phyloP scores from a whole-genome alignment of 2,329 filamentous ascomycete species.

The Hypoxylon sp. region DNA sequence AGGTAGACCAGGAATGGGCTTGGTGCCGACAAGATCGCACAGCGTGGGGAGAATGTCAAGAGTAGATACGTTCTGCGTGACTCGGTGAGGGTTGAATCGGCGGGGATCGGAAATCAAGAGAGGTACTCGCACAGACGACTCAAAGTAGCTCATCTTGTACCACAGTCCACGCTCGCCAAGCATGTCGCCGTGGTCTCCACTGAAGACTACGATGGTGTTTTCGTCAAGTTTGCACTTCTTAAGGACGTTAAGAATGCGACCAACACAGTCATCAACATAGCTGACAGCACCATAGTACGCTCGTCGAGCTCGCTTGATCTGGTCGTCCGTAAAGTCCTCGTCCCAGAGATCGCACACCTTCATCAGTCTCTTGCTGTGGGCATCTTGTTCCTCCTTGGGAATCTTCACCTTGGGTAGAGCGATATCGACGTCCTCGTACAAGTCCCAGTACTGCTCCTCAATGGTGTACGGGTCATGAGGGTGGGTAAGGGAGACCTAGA shows the following conservation, averaged over 20 bases:
- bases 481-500: constrained; percentile 83
- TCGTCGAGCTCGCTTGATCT: constrained; percentile 83
- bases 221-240: constrained; percentile 82
- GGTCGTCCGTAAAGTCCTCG: constrained; percentile 82
- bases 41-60: constrained; percentile 91
- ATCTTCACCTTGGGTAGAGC: constrained; percentile 81
- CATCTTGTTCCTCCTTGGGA: constrained; percentile 81
- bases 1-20: constrained; percentile 74
- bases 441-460: constrained; percentile 90
- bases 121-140: constrained; percentile 88
- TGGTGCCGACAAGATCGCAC: constrained; percentile 79
- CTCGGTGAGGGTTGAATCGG: constrained; percentile 76
- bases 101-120: constrained; percentile 84
- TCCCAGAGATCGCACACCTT: constrained; percentile 89
- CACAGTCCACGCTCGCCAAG: constrained; percentile 89
- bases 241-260: constrained; percentile 78
- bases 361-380: constrained; percentile 86
- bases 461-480: constrained; percentile 97
- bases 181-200: constrained; percentile 95
- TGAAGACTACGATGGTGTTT: constrained; percentile 91
- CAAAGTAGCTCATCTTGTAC: constrained; percentile 99
- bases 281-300: constrained; percentile 94
- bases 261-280: constrained; percentile 93
- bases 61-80: constrained; percentile 86
- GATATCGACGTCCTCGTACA: constrained; percentile 90